Conservation (phyloP, 805 yeast species). For the Ogataea pini region DNA sequence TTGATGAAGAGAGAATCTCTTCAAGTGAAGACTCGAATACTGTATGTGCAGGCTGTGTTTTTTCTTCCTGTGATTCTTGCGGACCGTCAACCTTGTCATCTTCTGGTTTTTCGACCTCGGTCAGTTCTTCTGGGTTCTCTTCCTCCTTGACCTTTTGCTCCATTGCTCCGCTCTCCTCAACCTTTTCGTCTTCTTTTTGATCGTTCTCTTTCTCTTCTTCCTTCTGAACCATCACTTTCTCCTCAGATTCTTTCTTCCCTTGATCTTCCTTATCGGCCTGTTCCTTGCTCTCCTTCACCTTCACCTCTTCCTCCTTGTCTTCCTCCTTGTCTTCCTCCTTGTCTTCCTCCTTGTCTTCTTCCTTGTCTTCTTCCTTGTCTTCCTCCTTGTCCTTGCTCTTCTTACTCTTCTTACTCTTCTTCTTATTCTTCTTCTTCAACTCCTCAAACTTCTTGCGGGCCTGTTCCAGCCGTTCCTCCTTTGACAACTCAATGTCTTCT, state of each 20-base stretch:
- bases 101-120: not conserved
- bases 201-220: constrained; percentile 4
- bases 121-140: not conserved
- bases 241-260: constrained; percentile 1
- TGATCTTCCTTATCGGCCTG: constrained; percentile 9
- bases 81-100: not conserved
- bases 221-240: not conserved
- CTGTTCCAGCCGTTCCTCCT: constrained; percentile 37
- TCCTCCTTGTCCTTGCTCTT: constrained; percentile 12
- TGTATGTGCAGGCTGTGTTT: not conserved
- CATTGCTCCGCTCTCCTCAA: not conserved
- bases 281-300: not conserved
- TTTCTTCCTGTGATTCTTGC: not conserved
- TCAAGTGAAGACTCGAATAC: constrained; percentile 15
- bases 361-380: constrained; percentile 6
- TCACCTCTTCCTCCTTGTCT: not conserved
- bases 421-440: constrained; percentile 34
- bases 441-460: constrained; percentile 40
- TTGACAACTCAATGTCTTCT: constrained; percentile 29
- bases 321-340: constrained; percentile 9
- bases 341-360: constrained; percentile 8
- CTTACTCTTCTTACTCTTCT: constrained; percentile 25
- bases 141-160: constrained; percentile 4
- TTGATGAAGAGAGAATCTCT: constrained; percentile 19
- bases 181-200: not conserved